Percentiles rank a stretch among this genome's conserved stretches.
Evolutionary conservation across 305 asterid species (phyloP).

Genomic region (Fraxinus dipetala): DNA sequence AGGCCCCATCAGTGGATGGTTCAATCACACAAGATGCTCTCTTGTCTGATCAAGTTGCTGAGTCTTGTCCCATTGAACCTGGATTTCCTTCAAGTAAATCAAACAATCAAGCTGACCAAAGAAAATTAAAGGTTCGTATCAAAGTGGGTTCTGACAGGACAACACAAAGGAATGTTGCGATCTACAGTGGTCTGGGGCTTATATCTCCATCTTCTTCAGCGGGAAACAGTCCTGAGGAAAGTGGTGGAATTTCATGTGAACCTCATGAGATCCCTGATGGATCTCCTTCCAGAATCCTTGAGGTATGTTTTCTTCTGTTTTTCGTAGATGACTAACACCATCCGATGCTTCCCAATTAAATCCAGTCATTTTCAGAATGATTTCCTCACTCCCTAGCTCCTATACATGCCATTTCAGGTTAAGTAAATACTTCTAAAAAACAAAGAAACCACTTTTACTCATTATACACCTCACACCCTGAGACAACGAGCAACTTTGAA

Average conservation of each 20-base stretch:
- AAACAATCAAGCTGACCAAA: conserved; percentile 40
- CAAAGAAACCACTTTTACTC: not conserved
- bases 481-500: conserved; percentile 18
- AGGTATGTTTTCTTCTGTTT: conserved; percentile 42
- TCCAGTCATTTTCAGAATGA: not conserved
- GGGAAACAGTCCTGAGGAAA: conserved; percentile 64
- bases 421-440: not conserved
- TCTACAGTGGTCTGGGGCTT: conserved; percentile 74
- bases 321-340: not conserved
- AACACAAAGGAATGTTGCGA: conserved; percentile 62
- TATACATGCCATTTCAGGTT: not conserved
- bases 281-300: conserved; percentile 58
- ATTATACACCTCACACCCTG: not conserved
- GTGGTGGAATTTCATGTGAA: conserved; percentile 45
- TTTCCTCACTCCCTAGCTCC: not conserved
- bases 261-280: conserved; percentile 40
- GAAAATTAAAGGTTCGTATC: conserved; percentile 63
- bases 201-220: conserved; percentile 76
- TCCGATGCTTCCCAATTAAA: not conserved
- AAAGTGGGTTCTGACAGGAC: conserved; percentile 64
- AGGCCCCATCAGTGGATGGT: conserved; percentile 37
- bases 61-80: conserved; percentile 38
- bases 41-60: conserved; percentile 40
- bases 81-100: conserved; percentile 46
- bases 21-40: conserved; percentile 35